A percentile compares a stretch with the other conserved stretches of the same genome.
Evolutionary conservation across 768 basidiomycete genomes (phyloP).

Genomic region (Auricularia heimuer): DNA sequence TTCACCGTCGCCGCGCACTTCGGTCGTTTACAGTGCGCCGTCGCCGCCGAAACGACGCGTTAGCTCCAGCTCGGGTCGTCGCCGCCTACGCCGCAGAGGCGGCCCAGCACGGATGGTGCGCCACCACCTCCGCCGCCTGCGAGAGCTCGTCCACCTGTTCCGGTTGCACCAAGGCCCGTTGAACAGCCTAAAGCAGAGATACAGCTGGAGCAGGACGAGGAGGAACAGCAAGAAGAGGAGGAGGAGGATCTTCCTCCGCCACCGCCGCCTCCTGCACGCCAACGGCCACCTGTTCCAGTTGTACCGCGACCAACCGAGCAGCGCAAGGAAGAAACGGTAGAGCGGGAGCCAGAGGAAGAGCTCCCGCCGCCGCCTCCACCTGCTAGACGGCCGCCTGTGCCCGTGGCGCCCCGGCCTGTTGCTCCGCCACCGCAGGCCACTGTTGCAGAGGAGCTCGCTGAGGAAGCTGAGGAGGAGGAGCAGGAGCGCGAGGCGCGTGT

Average conservation of each 20-base stretch:
- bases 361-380: background rate
- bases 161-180: background rate
- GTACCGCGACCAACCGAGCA: background rate
- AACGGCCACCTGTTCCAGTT: background rate
- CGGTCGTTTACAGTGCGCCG: background rate
- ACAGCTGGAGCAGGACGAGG: slow-evolving; percentile 1
- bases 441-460: background rate
- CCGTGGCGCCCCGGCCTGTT: slow-evolving; percentile 1
- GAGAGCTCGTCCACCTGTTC: slow-evolving; percentile 3
- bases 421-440: background rate
- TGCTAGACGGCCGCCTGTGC: background rate
- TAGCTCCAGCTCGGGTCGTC: too few relatives aligned
- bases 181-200: background rate
- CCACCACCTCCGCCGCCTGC: slow-evolving; percentile 1
- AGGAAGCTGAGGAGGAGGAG: slow-evolving; percentile 9
- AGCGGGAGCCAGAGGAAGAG: background rate
- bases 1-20: background rate
- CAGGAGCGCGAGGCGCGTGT: background rate
- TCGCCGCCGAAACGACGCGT: background rate
- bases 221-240: background rate
- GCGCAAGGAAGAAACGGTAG: background rate
- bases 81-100: too few relatives aligned
- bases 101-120: background rate
- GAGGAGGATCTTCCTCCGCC: background rate
- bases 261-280: background rate